These are phyloP conservation scores for Xylaria digitata DNA, from an alignment of 2,329 filamentous ascomycete genomes.

Conservation along the genomic window DNA sequence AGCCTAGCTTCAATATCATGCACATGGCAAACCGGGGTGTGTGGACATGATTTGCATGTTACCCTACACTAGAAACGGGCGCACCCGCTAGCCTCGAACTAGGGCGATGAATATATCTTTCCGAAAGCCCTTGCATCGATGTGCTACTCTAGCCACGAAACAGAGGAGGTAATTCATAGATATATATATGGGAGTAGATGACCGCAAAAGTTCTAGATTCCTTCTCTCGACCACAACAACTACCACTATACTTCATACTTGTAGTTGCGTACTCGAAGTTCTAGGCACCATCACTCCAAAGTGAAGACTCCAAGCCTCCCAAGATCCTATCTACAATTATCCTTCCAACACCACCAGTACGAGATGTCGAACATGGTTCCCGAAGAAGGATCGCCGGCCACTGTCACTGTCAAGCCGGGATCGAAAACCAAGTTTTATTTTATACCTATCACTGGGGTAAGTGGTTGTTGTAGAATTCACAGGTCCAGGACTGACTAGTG, in stretches of 20 bases:
- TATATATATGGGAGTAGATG: neutral
- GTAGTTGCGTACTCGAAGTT: neutral
- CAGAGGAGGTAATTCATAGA: neutral
- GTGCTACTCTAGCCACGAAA: neutral
- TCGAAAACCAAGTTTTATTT: neutral
- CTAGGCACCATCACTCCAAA: neutral
- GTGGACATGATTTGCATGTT: neutral
- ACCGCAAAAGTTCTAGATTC: neutral
- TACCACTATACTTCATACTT: neutral
- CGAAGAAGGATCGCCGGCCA: neutral
- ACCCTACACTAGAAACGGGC: neutral
- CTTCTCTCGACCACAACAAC: neutral
- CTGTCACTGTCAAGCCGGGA: neutral
- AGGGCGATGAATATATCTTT: neutral
- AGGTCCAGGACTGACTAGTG: neutral
- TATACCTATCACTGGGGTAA: slow-evolving; percentile 3
- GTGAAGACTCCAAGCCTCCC: neutral
- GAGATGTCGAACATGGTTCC: neutral
- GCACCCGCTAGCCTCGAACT: neutral
- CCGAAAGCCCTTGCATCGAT: neutral
- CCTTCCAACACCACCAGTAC: neutral
- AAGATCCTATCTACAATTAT: neutral
- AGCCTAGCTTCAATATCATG: neutral
- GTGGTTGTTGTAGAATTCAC: neutral
- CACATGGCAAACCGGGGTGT: neutral